Percentiles rank a stretch among this genome's conserved stretches.
Conservation (phyloP, 257 asterid species). For the Plantago elongata region DNA sequence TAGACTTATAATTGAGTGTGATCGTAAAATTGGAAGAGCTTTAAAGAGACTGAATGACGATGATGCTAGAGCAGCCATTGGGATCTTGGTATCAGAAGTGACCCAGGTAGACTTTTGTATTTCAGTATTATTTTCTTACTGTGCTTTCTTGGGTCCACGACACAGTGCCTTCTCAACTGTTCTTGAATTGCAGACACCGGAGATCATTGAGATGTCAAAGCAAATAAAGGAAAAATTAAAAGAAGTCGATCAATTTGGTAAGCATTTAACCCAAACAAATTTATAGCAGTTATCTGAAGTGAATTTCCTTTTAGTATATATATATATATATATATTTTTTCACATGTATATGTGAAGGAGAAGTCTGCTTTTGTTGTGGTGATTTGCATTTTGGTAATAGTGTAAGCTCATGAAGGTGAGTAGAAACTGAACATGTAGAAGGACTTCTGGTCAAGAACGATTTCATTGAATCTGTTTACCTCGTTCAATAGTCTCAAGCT, state of each 20-base stretch:
- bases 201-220: slow-evolving; percentile 73
- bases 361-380: not conserved
- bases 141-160: slow-evolving; percentile 1
- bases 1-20: slow-evolving; percentile 93
- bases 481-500: too few relatives aligned
- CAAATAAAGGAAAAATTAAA: slow-evolving; percentile 76
- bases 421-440: too few relatives aligned
- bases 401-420: too few relatives aligned
- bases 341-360: not conserved
- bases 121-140: slow-evolving; percentile 4
- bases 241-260: slow-evolving; percentile 76
- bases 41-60: slow-evolving; percentile 89
- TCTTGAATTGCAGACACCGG: slow-evolving; percentile 57
- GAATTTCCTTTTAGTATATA: too few relatives aligned
- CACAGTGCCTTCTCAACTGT: slow-evolving; percentile 7
- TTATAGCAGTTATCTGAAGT: too few relatives aligned
- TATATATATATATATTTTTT: too few relatives aligned
- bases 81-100: slow-evolving; percentile 90
- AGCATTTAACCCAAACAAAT: too few relatives aligned
- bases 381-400: not conserved
- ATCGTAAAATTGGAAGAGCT: slow-evolving; percentile 84
- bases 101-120: slow-evolving; percentile 48
- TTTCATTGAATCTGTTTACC: too few relatives aligned
- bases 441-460: too few relatives aligned
- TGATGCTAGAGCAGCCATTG: slow-evolving; percentile 97